A percentile compares a stretch with the other conserved stretches of the same genome.
These are phyloP conservation scores for Arthrinium puccinioides DNA, from an alignment of 2,329 filamentous ascomycete species.

Conservation along the genomic window DNA sequence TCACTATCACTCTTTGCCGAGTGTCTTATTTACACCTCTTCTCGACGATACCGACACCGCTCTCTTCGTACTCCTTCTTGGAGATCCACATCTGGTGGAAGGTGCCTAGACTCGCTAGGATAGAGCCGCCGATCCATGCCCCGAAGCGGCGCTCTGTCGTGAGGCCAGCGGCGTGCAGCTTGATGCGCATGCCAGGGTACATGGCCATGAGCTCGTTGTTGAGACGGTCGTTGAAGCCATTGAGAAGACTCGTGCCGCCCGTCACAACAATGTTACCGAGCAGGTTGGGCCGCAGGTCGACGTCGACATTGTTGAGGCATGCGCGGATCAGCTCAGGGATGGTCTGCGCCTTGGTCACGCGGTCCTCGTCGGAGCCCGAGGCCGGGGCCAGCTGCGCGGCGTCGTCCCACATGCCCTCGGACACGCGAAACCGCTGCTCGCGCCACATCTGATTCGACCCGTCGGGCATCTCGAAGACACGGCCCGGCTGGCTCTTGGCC, in stretches of 20 bases:
- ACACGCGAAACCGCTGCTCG: slow-evolving; percentile 75
- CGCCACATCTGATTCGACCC: slow-evolving; percentile 95
- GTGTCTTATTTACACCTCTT: slow-evolving; percentile 77
- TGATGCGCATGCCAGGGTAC: slow-evolving; percentile 80
- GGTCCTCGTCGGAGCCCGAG: slow-evolving; percentile 32
- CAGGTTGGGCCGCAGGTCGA: slow-evolving; percentile 77
- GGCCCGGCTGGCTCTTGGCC: slow-evolving; percentile 64
- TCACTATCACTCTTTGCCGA: neutral
- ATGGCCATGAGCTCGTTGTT: slow-evolving; percentile 74
- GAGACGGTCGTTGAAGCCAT: slow-evolving; percentile 86
- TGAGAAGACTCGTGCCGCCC: slow-evolving; percentile 77
- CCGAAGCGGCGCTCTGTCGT: slow-evolving; percentile 87
- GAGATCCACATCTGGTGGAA: slow-evolving; percentile 99
- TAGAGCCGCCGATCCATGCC: slow-evolving; percentile 94
- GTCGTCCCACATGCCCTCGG: slow-evolving; percentile 88
- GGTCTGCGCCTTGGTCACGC: slow-evolving; percentile 65
- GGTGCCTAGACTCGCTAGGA: slow-evolving; percentile 87
- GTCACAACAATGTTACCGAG: slow-evolving; percentile 90
- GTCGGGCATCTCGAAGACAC: slow-evolving; percentile 94
- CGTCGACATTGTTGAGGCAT: slow-evolving; percentile 73
- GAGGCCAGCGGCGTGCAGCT: slow-evolving; percentile 80
- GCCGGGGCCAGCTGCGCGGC: slow-evolving; percentile 52
- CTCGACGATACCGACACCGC: slow-evolving; percentile 83
- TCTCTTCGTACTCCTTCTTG: slow-evolving; percentile 95
- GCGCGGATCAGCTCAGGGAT: slow-evolving; percentile 76